phyloP scores from a whole-genome alignment of 2,329 filamentous ascomycete species.

The Didymella pomorum region DNA sequence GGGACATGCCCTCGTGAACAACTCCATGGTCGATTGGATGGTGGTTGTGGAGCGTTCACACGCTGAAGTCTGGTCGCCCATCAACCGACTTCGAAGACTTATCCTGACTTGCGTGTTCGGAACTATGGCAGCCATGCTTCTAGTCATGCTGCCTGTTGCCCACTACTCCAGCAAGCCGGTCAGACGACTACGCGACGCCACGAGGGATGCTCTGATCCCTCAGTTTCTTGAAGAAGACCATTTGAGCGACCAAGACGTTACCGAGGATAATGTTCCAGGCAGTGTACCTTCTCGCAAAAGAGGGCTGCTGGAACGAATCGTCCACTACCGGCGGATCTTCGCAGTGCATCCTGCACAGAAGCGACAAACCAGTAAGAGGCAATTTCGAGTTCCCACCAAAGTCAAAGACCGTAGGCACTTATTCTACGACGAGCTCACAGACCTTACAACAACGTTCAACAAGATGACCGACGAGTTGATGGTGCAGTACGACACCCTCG shows the following conservation, averaged over 20 bases:
- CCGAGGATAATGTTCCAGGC: conserved; percentile 1
- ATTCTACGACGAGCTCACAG: conserved; percentile 84
- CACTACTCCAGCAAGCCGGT: conserved; percentile 85
- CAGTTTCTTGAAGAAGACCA: conserved; percentile 43
- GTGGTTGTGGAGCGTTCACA: conserved; percentile 79
- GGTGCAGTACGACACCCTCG: conserved; percentile 83
- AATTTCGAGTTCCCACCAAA: conserved; percentile 84
- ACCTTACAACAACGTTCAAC: conserved; percentile 85
- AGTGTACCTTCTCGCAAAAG: conserved; percentile 53
- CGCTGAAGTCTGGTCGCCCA: conserved; percentile 77
- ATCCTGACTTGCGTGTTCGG: conserved; percentile 86
- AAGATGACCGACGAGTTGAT: conserved; percentile 91
- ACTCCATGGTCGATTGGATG: conserved; percentile 78
- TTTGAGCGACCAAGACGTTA: conserved; percentile 57
- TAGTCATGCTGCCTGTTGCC: conserved; percentile 79
- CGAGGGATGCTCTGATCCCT: conserved; percentile 73
- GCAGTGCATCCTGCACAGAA: conserved; percentile 15
- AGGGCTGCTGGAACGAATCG: conserved; percentile 53
- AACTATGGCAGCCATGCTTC: conserved; percentile 74
- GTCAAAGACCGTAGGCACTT: conserved; percentile 78
- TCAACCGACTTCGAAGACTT: conserved; percentile 78
- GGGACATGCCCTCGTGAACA: conserved; percentile 76
- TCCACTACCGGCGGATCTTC: conserved; percentile 33
- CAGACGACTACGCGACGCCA: conserved; percentile 75
- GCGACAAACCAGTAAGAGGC: conserved; percentile 53